Evolutionary conservation across 352 stramenopile genomes (phyloP).

Genomic region (Thalassiosira mediterranea): DNA sequence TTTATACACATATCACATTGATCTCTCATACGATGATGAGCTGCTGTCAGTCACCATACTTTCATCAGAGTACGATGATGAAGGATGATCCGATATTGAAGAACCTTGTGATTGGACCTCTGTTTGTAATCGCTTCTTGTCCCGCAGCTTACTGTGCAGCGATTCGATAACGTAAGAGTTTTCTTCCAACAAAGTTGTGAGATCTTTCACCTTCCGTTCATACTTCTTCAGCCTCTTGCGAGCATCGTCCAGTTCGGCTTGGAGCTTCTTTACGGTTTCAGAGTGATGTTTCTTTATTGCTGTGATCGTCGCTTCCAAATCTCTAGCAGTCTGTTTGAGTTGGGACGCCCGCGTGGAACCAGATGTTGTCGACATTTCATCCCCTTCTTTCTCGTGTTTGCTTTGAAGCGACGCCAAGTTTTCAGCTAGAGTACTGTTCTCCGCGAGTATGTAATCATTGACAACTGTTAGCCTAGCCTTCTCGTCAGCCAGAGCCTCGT

Average conservation of each 20-base stretch:
- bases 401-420: slow-evolving; percentile 25
- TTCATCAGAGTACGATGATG: too few relatives aligned
- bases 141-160: slow-evolving; percentile 39
- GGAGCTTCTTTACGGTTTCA: slow-evolving; percentile 34
- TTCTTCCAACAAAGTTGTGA: slow-evolving; percentile 37
- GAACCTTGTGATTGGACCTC: too few relatives aligned
- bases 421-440: slow-evolving; percentile 20
- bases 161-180: slow-evolving; percentile 34
- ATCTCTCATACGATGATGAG: too few relatives aligned
- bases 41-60: too few relatives aligned
- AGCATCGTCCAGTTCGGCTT: slow-evolving; percentile 43
- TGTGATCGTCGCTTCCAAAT: slow-evolving; percentile 46
- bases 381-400: slow-evolving; percentile 14
- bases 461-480: slow-evolving; percentile 8
- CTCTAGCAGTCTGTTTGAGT: slow-evolving; percentile 44
- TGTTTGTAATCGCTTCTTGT: too few relatives aligned
- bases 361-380: slow-evolving; percentile 31
- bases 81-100: too few relatives aligned
- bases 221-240: slow-evolving; percentile 48
- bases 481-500: slow-evolving; percentile 14
- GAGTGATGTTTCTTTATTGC: slow-evolving; percentile 57
- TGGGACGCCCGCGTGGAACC: slow-evolving; percentile 13
- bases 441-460: slow-evolving; percentile 16
- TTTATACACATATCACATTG: too few relatives aligned
- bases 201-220: slow-evolving; percentile 47